Evolutionary conservation across 169 alveolate genomes (phyloP), one percentile per base, ranked within the genome.

Genomic region (Plasmodium cynomolgi): DNA sequence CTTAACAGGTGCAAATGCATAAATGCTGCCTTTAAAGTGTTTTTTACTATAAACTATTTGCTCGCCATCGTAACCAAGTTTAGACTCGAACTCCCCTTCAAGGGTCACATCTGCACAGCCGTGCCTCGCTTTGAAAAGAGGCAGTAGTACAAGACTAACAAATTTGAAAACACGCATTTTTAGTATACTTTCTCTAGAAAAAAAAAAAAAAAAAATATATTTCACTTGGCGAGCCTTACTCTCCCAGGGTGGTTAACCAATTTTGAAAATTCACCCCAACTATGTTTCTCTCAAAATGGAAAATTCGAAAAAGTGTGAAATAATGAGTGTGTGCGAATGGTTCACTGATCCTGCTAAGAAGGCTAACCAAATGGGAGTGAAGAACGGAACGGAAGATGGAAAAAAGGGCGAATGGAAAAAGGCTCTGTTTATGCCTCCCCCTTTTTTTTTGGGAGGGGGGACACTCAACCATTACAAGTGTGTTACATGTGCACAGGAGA

Each of bases 1-100:
- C 3, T 83, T 68, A 68, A 68, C 62, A 58, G 68, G 31, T 20
- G 8, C 13, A 83, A 83, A 83, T 26, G 92, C 92, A 83, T 83
- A 83, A 62, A 83, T 41, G 8, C 37, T 20, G 8, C 92, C 79
- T 68, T 68, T 83, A 83, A 83, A 83, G 26, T 7, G 34, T 20
- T 34, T 62, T 6, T 34, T 29, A n/a, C 73, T 44, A 62, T 83
- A 83, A 34, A 83, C 82, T 62, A 83, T 31, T 34, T 83, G 29
- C 15, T 20, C 82, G 23, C 26, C 37, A 6, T 34, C n/a, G 50
- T 15, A 17, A 83, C 8, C 50, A n/a, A 83, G 33, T 2, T 83
- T 56, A 54, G 91, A 58, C 50, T 47, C 33, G n/a, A 23, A 34
- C 47, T 44, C 33, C 37, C 44, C n/a, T 50, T 56, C 91, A 83